These are phyloP conservation scores for Penicillium subrubescens DNA, from an alignment of 495 filamentous ascomycete genomes.

Conservation along the genomic window DNA sequence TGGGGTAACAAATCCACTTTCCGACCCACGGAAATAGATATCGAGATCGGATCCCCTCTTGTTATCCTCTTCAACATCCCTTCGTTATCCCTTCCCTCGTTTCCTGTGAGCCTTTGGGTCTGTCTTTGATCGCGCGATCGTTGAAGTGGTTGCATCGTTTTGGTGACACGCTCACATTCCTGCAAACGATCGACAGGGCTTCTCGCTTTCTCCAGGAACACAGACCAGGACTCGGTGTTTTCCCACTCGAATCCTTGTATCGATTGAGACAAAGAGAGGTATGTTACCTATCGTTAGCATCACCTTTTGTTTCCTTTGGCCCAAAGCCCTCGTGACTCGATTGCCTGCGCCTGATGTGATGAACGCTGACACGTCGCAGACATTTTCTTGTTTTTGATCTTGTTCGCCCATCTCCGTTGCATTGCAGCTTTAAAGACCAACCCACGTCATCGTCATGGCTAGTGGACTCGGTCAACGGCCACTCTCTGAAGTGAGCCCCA, in stretches of 20 bases:
- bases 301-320: neutral
- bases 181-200: constrained; percentile 39
- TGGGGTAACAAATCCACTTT: constrained; percentile 32
- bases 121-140: constrained; percentile 7
- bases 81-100: constrained; percentile 29
- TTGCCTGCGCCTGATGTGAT: constrained; percentile 2
- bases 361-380: constrained; percentile 20
- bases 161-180: constrained; percentile 33
- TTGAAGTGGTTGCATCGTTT: constrained; percentile 12
- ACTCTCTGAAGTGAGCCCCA: constrained; percentile 57
- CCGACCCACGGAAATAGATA: constrained; percentile 33
- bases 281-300: constrained; percentile 14
- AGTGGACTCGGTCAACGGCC: constrained; percentile 48
- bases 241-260: constrained; percentile 23
- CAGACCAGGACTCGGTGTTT: constrained; percentile 22
- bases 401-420: neutral
- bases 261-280: constrained; percentile 21
- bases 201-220: constrained; percentile 16
- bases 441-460: constrained; percentile 38
- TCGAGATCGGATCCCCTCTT: constrained; percentile 30
- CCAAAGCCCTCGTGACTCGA: constrained; percentile 5
- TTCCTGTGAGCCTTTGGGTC: constrained; percentile 3
- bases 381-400: constrained; percentile 1
- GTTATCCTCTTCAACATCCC: constrained; percentile 27
- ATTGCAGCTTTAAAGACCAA: neutral